Percentiles rank a stretch among this genome's conserved stretches.
Evolutionary conservation across 2,329 filamentous ascomycete species (phyloP).

Genomic region (Coniochaeta ligniaria): DNA sequence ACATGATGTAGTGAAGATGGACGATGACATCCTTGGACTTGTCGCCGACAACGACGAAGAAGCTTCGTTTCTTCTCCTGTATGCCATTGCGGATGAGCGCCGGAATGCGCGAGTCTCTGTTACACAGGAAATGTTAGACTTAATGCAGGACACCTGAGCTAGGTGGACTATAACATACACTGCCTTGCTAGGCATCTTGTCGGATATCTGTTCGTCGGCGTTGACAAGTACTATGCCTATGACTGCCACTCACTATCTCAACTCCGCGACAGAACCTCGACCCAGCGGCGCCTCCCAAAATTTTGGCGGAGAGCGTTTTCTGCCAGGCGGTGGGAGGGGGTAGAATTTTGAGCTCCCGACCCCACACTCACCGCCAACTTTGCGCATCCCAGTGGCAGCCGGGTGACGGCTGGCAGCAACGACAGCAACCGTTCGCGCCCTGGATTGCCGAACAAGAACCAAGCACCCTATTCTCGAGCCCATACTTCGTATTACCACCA

Average conservation of each 20-base stretch:
- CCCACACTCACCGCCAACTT: neutral
- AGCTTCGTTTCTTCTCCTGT: conserved; percentile 94
- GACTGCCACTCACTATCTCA: neutral
- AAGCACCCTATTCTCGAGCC: neutral
- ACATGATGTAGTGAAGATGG: conserved; percentile 85
- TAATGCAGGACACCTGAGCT: neutral
- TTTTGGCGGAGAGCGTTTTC: neutral
- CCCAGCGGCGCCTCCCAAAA: neutral
- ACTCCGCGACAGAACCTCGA: neutral
- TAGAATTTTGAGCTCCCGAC: neutral
- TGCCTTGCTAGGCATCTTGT: conserved; percentile 12
- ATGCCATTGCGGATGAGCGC: conserved; percentile 87
- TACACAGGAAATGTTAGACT: conserved; percentile 5
- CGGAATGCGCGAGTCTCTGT: conserved; percentile 80
- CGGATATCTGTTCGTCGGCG: neutral
- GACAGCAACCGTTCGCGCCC: too few species aligned
- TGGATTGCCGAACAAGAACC: neutral
- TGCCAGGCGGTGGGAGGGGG: neutral
- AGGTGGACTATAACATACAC: conserved; percentile 17
- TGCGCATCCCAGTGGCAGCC: neutral
- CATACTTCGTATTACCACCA: neutral
- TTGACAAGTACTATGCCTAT: neutral
- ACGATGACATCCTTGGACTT: conserved; percentile 95
- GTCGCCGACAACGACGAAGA: conserved; percentile 95
- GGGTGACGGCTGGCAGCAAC: neutral